Percentiles rank a stretch among this genome's conserved stretches.
Evolutionary conservation across 2,329 filamentous ascomycete genomes (phyloP).

Genomic region (Phyllosticta paracitricarpa): DNA sequence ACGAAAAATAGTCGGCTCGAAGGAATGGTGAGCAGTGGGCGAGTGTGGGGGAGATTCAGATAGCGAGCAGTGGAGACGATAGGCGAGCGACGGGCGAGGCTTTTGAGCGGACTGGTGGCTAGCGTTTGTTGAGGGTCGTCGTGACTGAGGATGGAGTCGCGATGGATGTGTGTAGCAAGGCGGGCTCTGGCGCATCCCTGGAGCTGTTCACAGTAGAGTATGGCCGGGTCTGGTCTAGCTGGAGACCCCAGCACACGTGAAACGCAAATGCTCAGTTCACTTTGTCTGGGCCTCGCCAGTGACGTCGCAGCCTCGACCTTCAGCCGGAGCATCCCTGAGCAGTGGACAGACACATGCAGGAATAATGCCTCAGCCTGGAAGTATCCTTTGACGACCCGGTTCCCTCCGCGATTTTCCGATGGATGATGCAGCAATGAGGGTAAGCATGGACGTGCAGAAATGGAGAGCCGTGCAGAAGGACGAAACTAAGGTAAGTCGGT

Average conservation of each 20-base stretch:
- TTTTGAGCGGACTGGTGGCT: background rate
- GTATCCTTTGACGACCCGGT: background rate
- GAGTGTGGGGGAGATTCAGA: background rate
- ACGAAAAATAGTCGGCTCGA: slow-evolving; percentile 12
- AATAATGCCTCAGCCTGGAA: background rate
- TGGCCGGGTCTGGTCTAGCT: background rate
- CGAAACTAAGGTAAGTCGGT: too few relatives aligned
- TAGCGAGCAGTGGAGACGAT: background rate
- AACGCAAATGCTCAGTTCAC: background rate
- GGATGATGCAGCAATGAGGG: background rate
- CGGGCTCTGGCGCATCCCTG: background rate
- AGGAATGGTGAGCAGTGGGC: background rate
- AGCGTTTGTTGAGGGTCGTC: background rate
- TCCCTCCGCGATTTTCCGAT: background rate
- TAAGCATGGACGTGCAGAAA: background rate
- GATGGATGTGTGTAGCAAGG: background rate
- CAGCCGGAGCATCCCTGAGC: background rate
- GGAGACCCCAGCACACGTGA: background rate
- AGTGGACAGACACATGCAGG: background rate
- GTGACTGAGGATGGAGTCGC: background rate
- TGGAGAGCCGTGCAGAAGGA: too few relatives aligned
- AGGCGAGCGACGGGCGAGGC: background rate
- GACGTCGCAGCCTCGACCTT: background rate
- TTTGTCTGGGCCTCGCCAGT: background rate
- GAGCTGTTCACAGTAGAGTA: background rate